phyloP scores from a whole-genome alignment of 768 basidiomycete species.

The Paxillus ammoniavirescens region DNA sequence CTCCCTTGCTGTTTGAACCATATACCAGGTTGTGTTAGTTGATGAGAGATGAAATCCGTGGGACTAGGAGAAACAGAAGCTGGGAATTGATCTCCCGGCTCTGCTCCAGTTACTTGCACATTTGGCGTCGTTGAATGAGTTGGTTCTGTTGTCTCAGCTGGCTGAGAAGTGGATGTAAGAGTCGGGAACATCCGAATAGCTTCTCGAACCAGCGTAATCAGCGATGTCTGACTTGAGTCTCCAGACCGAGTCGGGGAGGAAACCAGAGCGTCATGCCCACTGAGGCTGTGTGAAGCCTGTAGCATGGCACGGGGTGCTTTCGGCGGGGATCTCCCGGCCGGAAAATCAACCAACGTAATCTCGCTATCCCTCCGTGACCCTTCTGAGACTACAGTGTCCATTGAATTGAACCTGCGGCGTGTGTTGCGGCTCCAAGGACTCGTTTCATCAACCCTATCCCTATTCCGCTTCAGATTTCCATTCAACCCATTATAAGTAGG shows the following conservation, averaged over 20 bases:
- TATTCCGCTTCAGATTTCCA: conserved; percentile 9
- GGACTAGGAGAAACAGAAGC: not conserved
- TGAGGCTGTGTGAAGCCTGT: conserved; percentile 1
- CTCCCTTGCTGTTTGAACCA: conserved; percentile 27
- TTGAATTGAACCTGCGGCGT: conserved; percentile 16
- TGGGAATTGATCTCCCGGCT: not conserved
- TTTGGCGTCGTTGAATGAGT: not conserved
- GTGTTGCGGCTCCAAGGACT: conserved; percentile 13
- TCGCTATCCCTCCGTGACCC: conserved; percentile 25
- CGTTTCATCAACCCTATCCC: conserved; percentile 11
- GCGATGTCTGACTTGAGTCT: not conserved
- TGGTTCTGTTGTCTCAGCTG: not conserved
- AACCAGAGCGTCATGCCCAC: not conserved
- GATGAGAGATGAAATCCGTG: conserved; percentile 12
- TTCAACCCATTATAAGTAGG: conserved; percentile 1
- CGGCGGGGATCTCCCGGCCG: conserved; percentile 11
- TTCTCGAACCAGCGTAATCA: conserved; percentile 6
- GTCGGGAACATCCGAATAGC: conserved; percentile 5
- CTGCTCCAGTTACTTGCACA: not conserved
- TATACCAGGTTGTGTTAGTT: conserved; percentile 19
- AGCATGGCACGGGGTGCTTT: conserved; percentile 24
- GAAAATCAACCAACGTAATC: conserved; percentile 20
- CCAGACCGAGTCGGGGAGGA: conserved; percentile 4
- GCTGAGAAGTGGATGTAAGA: not conserved
- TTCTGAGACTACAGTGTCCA: conserved; percentile 11